Evolutionary conservation across 2,329 filamentous ascomycete species (phyloP).

Genomic region (Monilinia fructigena): DNA sequence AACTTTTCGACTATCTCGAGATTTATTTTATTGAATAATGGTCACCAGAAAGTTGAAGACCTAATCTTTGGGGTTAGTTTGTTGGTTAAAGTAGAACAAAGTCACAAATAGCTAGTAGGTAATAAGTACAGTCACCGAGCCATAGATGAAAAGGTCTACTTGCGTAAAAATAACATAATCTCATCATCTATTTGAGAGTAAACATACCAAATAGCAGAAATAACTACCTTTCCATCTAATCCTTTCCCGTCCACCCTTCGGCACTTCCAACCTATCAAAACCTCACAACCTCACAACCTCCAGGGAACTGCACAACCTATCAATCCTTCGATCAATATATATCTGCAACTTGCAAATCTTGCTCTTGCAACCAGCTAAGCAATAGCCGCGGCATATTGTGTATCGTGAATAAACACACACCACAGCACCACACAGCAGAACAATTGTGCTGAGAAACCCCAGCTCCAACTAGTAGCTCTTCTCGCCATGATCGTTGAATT

Average conservation of each 20-base stretch:
- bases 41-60: not conserved
- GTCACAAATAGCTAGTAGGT: not conserved
- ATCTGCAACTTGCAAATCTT: not conserved
- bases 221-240: not conserved
- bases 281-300: not conserved
- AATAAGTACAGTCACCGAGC: not conserved
- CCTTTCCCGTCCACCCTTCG: not conserved
- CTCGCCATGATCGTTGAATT: too few relatives aligned
- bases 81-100: not conserved
- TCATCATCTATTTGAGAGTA: not conserved
- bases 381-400: not conserved
- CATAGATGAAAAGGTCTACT: slow-evolving; percentile 8
- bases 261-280: not conserved
- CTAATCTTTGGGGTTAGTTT: not conserved
- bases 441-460: not conserved
- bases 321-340: too few relatives aligned
- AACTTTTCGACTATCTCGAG: too few relatives aligned
- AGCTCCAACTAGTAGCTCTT: not conserved
- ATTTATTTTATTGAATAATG: too few relatives aligned
- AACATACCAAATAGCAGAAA: too few relatives aligned
- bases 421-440: not conserved
- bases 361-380: not conserved
- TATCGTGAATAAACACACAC: slow-evolving; percentile 2
- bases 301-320: not conserved
- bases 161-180: not conserved